These are phyloP conservation scores for Hypocreales sp. DNA, from an alignment of 2,329 filamentous ascomycete species.

Conservation along the genomic window DNA sequence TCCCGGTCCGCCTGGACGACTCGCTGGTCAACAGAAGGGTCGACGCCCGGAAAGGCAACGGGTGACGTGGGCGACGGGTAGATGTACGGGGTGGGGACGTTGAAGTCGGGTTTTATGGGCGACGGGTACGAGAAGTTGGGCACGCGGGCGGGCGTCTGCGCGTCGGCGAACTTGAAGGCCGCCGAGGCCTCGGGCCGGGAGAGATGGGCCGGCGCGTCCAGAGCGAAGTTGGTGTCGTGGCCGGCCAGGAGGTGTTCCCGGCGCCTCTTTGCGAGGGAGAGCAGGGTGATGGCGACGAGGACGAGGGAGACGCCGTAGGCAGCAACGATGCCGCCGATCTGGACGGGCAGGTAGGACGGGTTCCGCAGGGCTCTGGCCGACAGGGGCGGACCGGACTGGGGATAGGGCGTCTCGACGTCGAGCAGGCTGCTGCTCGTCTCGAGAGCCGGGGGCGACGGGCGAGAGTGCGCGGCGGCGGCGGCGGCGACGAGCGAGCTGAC, in stretches of 20 bases:
- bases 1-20: constrained; percentile 60
- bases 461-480: too few species aligned
- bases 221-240: constrained; percentile 33
- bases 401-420: too few species aligned
- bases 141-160: constrained; percentile 11
- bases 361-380: constrained; percentile 45
- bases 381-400: constrained; percentile 41
- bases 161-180: constrained; percentile 2
- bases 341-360: constrained; percentile 53
- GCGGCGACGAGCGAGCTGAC: too few species aligned
- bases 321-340: constrained; percentile 72
- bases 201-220: constrained; percentile 12
- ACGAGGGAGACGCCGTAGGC: constrained; percentile 69
- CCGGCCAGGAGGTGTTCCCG: constrained; percentile 35
- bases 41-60: constrained; percentile 37
- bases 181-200: constrained; percentile 5
- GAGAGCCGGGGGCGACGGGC: too few species aligned
- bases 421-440: too few species aligned
- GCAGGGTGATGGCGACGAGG: constrained; percentile 51
- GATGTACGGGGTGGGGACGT: constrained; percentile 22
- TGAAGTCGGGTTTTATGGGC: constrained; percentile 20
- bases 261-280: constrained; percentile 42
- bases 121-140: constrained; percentile 37
- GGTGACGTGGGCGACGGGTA: constrained; percentile 31
- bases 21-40: constrained; percentile 59